These are phyloP conservation scores for Polyporus tsugae DNA, from an alignment of 1,284 basidiomycete genomes.

Conservation along the genomic window DNA sequence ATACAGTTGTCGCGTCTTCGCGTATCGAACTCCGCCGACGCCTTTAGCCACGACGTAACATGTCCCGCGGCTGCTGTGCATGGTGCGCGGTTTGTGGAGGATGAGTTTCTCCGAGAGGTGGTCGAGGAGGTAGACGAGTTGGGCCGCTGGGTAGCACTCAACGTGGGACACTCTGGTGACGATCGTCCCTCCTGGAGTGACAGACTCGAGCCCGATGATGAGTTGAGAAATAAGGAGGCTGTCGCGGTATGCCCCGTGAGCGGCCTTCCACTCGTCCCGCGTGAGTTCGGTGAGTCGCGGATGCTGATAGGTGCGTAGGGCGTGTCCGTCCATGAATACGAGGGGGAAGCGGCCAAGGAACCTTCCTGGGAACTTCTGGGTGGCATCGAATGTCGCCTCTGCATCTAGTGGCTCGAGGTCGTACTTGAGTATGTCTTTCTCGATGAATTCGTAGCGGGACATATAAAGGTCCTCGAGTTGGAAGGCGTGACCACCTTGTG, in stretches of 20 bases:
- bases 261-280: slow-evolving; percentile 12
- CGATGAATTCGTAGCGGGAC: slow-evolving; percentile 35
- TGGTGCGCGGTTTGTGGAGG: slow-evolving; percentile 43
- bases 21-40: slow-evolving; percentile 21
- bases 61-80: slow-evolving; percentile 33
- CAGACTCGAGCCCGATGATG: slow-evolving; percentile 41
- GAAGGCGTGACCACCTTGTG: slow-evolving; percentile 39
- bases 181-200: slow-evolving; percentile 41
- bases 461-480: slow-evolving; percentile 35
- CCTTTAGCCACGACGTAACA: slow-evolving; percentile 45
- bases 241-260: slow-evolving; percentile 29
- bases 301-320: slow-evolving; percentile 38
- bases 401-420: slow-evolving; percentile 31
- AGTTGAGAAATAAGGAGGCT: slow-evolving; percentile 44
- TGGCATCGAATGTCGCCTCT: slow-evolving; percentile 13
- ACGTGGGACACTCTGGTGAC: slow-evolving; percentile 44
- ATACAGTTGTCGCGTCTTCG: slow-evolving; percentile 10
- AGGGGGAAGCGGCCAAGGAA: slow-evolving; percentile 37
- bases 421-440: slow-evolving; percentile 39
- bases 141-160: slow-evolving; percentile 41
- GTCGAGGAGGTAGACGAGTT: slow-evolving; percentile 45
- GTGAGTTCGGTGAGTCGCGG: background rate
- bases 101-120: slow-evolving; percentile 38
- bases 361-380: slow-evolving; percentile 15
- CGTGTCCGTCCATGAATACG: slow-evolving; percentile 46